These are phyloP conservation scores for Fusarium austroafricanum DNA, from an alignment of 2,329 filamentous ascomycete genomes.

Conservation along the genomic window DNA sequence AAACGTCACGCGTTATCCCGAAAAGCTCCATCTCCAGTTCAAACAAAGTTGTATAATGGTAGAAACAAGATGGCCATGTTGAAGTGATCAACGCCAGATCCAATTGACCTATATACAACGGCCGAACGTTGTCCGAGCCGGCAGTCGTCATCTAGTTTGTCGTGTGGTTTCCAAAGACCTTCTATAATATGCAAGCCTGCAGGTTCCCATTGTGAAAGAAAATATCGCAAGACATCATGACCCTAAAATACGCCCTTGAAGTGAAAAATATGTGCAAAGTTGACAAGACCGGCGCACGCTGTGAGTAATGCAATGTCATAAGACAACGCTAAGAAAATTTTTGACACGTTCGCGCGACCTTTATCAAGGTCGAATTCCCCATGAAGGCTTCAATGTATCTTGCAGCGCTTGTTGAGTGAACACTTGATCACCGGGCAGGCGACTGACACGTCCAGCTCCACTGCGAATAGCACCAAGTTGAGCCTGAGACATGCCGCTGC, in stretches of 20 bases:
- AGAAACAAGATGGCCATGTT: conserved; percentile 40
- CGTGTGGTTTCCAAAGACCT: conserved; percentile 48
- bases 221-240: conserved; percentile 49
- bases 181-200: conserved; percentile 53
- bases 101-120: conserved; percentile 48
- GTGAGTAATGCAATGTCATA: conserved; percentile 45
- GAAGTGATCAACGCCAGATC: conserved; percentile 40
- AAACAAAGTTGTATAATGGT: not conserved
- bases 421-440: conserved; percentile 83
- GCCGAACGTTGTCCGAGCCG: conserved; percentile 39
- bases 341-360: conserved; percentile 24
- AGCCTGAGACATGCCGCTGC: conserved; percentile 76
- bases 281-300: conserved; percentile 46
- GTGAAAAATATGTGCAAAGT: conserved; percentile 42
- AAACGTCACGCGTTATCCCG: not conserved
- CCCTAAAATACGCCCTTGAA: conserved; percentile 47
- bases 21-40: not conserved
- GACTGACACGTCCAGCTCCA: conserved; percentile 88
- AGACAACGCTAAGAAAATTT: conserved; percentile 35
- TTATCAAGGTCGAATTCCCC: conserved; percentile 63
- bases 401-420: conserved; percentile 78
- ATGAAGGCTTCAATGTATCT: conserved; percentile 69
- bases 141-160: conserved; percentile 47
- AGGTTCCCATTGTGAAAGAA: conserved; percentile 44
- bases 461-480: conserved; percentile 78